Evolutionary conservation across 805 yeast species (phyloP), one percentile per base, ranked within the genome.

Genomic region (Candida xiaguanensis): DNA sequence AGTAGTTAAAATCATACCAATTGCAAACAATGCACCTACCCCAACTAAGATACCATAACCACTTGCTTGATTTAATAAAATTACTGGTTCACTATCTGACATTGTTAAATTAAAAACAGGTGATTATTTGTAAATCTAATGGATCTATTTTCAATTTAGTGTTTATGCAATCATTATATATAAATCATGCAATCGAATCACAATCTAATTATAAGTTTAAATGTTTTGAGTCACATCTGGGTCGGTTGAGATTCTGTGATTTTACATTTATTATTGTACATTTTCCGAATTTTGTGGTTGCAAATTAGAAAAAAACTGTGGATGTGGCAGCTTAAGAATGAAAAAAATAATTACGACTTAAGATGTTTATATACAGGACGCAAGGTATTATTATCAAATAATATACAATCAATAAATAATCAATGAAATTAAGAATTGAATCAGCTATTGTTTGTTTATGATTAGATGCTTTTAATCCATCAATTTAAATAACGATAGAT

Each of bases 41-140:
- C 64, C 65, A 16, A 59, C 52, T 15, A 59, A 47, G 22, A 59
- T 47, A 2, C 63, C 64, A 51, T 58, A 58, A 1, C 64, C 66
- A 30, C 56, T 49, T 3, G 51, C 58, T 45, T 61, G 52, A n/a
- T 43, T 42, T 24, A 58, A 42, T 23, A 53, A 40, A 11, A 29
- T 28, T 6, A 37, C 38, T 12, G 36, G 36, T 12, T 34, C 24
- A 22, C 25, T 17, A 23, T 32, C 36, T 5, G 36, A 34, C 36
- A 34, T 34, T 28, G 18, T 20, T 20, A 9, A 20, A 7, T 7
- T 7, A 20, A 20, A 20, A 20, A 20, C 24, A 20, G 24, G 24
- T 20, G 24, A 20, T 20, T 20, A n/a, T n/a, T n/a, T n/a, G n/a
- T n/a, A n/a, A n/a, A n/a, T n/a, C n/a, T n/a, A n/a, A n/a, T n/a